Conservation (phyloP, 495 filamentous ascomycete genomes). For the Clohesyomyces aquaticus region DNA sequence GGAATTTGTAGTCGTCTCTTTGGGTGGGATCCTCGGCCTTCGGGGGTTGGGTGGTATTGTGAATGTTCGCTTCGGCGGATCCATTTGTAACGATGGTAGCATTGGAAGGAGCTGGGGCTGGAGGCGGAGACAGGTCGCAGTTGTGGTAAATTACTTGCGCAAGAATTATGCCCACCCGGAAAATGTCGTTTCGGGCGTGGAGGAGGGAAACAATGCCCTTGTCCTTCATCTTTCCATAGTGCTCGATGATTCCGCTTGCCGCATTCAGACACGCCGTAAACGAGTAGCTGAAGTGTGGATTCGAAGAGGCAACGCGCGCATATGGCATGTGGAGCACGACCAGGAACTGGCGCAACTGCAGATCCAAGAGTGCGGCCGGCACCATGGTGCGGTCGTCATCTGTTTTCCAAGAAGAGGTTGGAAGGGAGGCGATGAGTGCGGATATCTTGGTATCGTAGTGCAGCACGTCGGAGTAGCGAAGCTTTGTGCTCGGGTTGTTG, state of each 20-base stretch:
- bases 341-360: slow-evolving; percentile 37
- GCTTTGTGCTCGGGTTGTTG: slow-evolving; percentile 30
- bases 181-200: slow-evolving; percentile 32
- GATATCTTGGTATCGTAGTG: slow-evolving; percentile 30
- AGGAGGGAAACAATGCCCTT: slow-evolving; percentile 12
- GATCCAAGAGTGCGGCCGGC: slow-evolving; percentile 24
- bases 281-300: slow-evolving; percentile 30
- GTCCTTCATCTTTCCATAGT: slow-evolving; percentile 1
- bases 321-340: slow-evolving; percentile 35
- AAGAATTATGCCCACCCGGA: slow-evolving; percentile 24
- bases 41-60: not conserved
- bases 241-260: slow-evolving; percentile 19
- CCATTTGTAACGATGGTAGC: slow-evolving; percentile 1
- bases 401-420: slow-evolving; percentile 28
- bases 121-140: not conserved
- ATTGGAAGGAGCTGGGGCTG: not conserved
- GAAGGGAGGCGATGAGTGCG: slow-evolving; percentile 17
- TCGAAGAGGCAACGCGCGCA: slow-evolving; percentile 25
- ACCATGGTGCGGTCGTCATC: not conserved
- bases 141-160: slow-evolving; percentile 27
- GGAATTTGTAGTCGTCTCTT: not conserved
- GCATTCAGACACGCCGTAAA: slow-evolving; percentile 23
- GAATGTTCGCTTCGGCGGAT: slow-evolving; percentile 1
- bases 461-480: slow-evolving; percentile 34
- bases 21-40: not conserved